Base-by-base conservation (phyloP, 225 moss, liverwort and hornwort species). In the Anthoceros angustus region DNA sequence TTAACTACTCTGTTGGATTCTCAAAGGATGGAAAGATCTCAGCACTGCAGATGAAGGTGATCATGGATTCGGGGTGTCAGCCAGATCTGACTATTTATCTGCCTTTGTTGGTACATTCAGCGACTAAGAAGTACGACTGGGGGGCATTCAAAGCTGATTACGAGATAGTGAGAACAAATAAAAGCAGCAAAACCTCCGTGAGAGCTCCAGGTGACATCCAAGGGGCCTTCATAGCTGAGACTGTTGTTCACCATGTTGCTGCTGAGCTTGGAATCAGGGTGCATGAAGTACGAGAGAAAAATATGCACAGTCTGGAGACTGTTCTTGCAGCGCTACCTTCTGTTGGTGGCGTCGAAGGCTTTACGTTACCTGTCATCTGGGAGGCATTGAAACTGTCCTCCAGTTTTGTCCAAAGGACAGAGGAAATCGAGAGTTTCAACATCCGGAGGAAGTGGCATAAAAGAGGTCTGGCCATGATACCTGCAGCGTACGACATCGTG, bases 181-280 rank as follows among this genome's bases (percentile, higher is more conserved):
- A 14, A 16, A 3, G 16, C 49, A 16, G 8, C 49, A 50, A 50
- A 16, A 50, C 49, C 49, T 4, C 10, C 10, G 8, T 50, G 16
- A 8, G 49, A 8, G 39, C 63, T 63, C 25, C 76, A 89, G 92
- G 78, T 49, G 89, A 89, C 78, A 83, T 87, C 40, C 89, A 93
- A 79, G 74, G 77, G 9, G 78, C 85, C n/a, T 89, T 93, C 72
- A 93, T 93, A 76, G 82, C 89, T n/a, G 92, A 93, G 76, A 93
- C 92, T 32, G 80, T 80, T 66, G 77, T 93, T 41, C 86, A 93
- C 73, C 92, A 93, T 73, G 86, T 84, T 71, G 85, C 87, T 40
- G 71, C 80, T 3, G 79, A 70, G 45, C 82, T 93, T 15, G 72
- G 80, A 48, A 68, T 93, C 16, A 77, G 76, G 20, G 78, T 71